Conservation (phyloP, 2,329 filamentous ascomycete genomes). For the Didymella segeticola region DNA sequence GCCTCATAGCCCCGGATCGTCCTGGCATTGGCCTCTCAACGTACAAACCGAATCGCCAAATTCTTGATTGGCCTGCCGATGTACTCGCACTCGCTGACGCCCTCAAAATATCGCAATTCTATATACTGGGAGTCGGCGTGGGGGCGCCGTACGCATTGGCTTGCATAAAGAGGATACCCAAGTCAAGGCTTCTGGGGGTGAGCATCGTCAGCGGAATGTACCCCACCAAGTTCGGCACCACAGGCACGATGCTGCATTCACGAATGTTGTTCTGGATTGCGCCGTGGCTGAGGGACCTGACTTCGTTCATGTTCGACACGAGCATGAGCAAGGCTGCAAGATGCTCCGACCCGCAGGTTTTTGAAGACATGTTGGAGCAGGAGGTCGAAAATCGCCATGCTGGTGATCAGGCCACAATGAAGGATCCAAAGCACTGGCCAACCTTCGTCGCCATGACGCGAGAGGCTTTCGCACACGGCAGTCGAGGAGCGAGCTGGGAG, state of each 20-base stretch:
- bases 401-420: slow-evolving; percentile 30
- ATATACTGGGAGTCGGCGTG: slow-evolving; percentile 55
- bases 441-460: slow-evolving; percentile 35
- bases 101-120: slow-evolving; percentile 51
- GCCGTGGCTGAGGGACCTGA: slow-evolving; percentile 33
- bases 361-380: slow-evolving; percentile 34
- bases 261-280: slow-evolving; percentile 35
- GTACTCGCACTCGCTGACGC: slow-evolving; percentile 50
- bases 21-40: slow-evolving; percentile 55
- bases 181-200: slow-evolving; percentile 31
- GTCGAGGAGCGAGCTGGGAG: slow-evolving; percentile 40
- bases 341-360: slow-evolving; percentile 30
- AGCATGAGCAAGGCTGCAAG: slow-evolving; percentile 37
- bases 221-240: slow-evolving; percentile 33
- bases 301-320: slow-evolving; percentile 28
- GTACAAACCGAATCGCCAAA: slow-evolving; percentile 45
- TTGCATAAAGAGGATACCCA: slow-evolving; percentile 51
- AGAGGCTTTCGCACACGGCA: slow-evolving; percentile 35
- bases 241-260: slow-evolving; percentile 34
- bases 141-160: slow-evolving; percentile 58
- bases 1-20: slow-evolving; percentile 53
- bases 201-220: slow-evolving; percentile 37
- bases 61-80: slow-evolving; percentile 54
- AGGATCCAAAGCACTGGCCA: slow-evolving; percentile 28
- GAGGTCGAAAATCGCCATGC: slow-evolving; percentile 28